Conservation (phyloP, 192 early-diverging fungal genomes). For the Neocallimastix lanati region DNA sequence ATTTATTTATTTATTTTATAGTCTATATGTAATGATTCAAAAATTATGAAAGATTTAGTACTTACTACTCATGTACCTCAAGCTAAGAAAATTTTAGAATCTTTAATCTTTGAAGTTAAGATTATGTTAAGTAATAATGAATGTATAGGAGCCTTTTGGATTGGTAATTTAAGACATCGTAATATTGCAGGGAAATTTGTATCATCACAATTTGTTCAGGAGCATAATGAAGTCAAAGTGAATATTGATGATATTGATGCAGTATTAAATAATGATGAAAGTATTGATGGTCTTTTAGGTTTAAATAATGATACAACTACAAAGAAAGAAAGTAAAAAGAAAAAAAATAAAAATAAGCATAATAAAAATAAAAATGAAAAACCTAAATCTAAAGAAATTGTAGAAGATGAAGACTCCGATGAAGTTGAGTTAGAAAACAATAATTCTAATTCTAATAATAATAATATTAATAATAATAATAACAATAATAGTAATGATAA, state of each 20-base stretch:
- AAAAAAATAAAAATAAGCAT: background rate
- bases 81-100: slow-evolving; percentile 49
- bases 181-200: slow-evolving; percentile 47
- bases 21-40: slow-evolving; percentile 58
- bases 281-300: background rate
- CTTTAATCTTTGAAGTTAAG: slow-evolving; percentile 55
- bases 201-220: slow-evolving; percentile 33
- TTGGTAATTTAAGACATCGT: slow-evolving; percentile 50
- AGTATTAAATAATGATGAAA: background rate
- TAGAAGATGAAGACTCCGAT: background rate
- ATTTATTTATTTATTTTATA: slow-evolving; percentile 31
- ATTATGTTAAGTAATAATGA: slow-evolving; percentile 52
- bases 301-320: background rate
- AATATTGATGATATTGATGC: background rate
- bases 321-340: background rate
- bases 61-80: slow-evolving; percentile 46
- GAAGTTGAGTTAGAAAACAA: background rate
- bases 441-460: background rate
- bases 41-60: slow-evolving; percentile 38
- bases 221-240: background rate
- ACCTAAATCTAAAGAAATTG: background rate
- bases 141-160: slow-evolving; percentile 18
- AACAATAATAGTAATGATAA: background rate
- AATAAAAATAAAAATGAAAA: background rate
- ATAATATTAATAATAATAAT: background rate